phyloP scores from a whole-genome alignment of 1,284 basidiomycete species.

The Microbotryomycetes sp. region DNA sequence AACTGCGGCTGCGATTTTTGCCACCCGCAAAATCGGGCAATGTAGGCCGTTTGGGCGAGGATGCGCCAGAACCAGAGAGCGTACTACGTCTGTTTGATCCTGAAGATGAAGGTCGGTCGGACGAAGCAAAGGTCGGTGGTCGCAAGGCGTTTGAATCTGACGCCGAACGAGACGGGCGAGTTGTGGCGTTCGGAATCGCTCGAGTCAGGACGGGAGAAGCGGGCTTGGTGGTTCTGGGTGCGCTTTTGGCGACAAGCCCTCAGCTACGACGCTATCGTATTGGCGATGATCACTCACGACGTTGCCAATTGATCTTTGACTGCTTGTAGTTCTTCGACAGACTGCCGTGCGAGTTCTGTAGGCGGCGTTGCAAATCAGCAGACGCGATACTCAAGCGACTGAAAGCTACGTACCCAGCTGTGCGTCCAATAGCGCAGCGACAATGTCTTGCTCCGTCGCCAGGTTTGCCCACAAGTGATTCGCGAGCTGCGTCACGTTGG shows the following conservation, averaged over 20 bases:
- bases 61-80: neutral
- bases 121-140: neutral
- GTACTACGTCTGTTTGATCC: conserved; percentile 5
- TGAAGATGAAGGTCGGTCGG: conserved; percentile 9
- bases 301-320: neutral
- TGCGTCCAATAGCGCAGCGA: neutral
- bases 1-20: conserved; percentile 14
- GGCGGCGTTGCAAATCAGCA: neutral
- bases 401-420: neutral
- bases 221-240: neutral
- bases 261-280: neutral
- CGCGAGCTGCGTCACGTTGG: neutral
- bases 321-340: neutral
- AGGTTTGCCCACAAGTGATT: neutral
- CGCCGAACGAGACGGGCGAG: conserved; percentile 16
- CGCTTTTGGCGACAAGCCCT: neutral
- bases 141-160: conserved; percentile 13
- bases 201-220: conserved; percentile 4
- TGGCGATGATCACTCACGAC: neutral
- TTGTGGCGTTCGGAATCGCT: neutral
- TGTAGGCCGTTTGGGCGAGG: neutral
- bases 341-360: neutral
- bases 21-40: neutral
- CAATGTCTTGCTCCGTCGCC: neutral
- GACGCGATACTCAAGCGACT: neutral